Evolutionary conservation across 2,329 filamentous ascomycete genomes (phyloP), one percentile per base, ranked within the genome.

Genomic region (Drechslerella coelobrocha): DNA sequence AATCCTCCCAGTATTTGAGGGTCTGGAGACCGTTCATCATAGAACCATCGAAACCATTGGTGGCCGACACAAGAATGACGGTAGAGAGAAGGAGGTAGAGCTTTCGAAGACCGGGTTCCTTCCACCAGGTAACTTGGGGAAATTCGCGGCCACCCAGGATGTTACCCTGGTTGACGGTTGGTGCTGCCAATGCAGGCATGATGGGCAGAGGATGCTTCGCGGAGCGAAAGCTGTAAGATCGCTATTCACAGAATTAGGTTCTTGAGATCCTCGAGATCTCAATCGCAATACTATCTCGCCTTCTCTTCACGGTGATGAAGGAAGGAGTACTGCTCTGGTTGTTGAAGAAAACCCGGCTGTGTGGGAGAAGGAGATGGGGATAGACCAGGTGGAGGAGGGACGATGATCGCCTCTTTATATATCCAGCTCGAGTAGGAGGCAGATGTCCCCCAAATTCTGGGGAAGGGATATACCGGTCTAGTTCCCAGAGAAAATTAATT

Each of bases 11-110:
- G 45, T 79, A 76, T 0, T 73, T 60, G 61, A 84, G 78, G 2
- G 81, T 78, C 72, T 82, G 81, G 23, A 83, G 74, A 69, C 81
- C 81, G 60, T 82, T 83, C 78, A 82, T 80, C 75, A 83, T 78
- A 9, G 79, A 81, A 23, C 79, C 79, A 57, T 81, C 80, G 61
- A 80, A 82, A 10, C 80, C 80, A 71, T 76, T 75, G 5, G 75
- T 78, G 21, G 78, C 78, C 1, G 77, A 77, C 5, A 77, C 76
- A 29, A 79, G 73, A 69, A 78, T 78, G 24, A 79, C 75, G 31
- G 78, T 75, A 2, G 75, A 75, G 73, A 79, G 76, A 56, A 77
- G 72, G 23, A 77, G 41, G 53, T 79, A 78, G 8, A 79, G 74
- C 52, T 75, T 76, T 53, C 77, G 73, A 72, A 79, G 77, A 29